Evolutionary conservation across 2,329 filamentous ascomycete species (phyloP).

Genomic region (Stachybotrys chartarum): DNA sequence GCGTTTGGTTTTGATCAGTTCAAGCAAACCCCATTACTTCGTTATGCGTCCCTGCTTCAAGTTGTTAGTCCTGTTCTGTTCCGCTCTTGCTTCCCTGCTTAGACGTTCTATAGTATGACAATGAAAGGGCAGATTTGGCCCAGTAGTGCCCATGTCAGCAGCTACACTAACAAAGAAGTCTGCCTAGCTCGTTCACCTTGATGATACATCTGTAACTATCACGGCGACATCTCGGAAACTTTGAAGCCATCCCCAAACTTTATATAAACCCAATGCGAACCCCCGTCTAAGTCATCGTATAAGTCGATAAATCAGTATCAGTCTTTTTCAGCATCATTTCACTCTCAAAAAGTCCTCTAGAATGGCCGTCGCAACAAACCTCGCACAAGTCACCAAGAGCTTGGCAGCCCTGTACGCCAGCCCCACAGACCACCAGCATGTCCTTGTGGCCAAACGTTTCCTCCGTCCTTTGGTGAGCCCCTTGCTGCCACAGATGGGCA

Average conservation of each 20-base stretch:
- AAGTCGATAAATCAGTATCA: not conserved
- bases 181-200: too few species aligned
- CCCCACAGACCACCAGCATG: not conserved
- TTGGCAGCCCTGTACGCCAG: not conserved
- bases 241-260: not conserved
- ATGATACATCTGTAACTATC: not conserved
- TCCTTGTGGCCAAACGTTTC: conserved; percentile 3
- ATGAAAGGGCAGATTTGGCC: too few species aligned
- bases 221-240: not conserved
- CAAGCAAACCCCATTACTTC: too few species aligned
- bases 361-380: not conserved
- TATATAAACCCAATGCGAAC: not conserved
- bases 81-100: too few species aligned
- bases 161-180: too few species aligned
- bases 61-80: too few species aligned
- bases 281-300: not conserved
- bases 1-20: too few species aligned
- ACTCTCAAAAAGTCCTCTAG: not conserved
- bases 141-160: too few species aligned
- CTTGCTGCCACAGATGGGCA: conserved; percentile 16
- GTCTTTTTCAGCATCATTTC: not conserved
- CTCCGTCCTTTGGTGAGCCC: conserved; percentile 10
- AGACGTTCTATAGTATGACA: too few species aligned
- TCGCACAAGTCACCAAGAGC: not conserved
- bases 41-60: too few species aligned